phyloP scores from a whole-genome alignment of 495 filamentous ascomycete species.

The Letharia columbiana region DNA sequence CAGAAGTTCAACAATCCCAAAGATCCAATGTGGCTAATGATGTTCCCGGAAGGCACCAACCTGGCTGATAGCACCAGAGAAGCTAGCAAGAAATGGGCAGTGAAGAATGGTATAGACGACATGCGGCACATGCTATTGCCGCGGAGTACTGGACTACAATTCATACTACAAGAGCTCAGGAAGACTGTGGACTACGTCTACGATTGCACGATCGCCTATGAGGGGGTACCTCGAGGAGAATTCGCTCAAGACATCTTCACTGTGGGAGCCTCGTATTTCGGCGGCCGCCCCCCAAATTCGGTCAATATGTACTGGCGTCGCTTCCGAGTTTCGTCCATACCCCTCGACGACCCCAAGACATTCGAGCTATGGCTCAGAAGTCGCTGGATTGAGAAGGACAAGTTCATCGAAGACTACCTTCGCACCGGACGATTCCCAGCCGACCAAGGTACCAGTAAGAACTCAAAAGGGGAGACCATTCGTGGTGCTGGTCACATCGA shows the following conservation, averaged over 20 bases:
- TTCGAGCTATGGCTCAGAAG: slow-evolving; percentile 69
- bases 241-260: slow-evolving; percentile 74
- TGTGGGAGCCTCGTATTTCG: slow-evolving; percentile 60
- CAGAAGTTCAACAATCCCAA: slow-evolving; percentile 54
- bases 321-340: slow-evolving; percentile 58
- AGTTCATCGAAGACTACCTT: slow-evolving; percentile 60
- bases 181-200: slow-evolving; percentile 71
- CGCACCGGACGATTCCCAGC: slow-evolving; percentile 62
- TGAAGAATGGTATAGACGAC: slow-evolving; percentile 58
- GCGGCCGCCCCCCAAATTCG: slow-evolving; percentile 69
- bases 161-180: slow-evolving; percentile 63
- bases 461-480: slow-evolving; percentile 19
- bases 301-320: slow-evolving; percentile 82
- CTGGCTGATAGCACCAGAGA: slow-evolving; percentile 54
- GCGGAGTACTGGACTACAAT: slow-evolving; percentile 65
- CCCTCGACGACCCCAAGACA: slow-evolving; percentile 48
- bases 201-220: slow-evolving; percentile 79
- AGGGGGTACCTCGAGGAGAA: slow-evolving; percentile 61
- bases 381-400: slow-evolving; percentile 75
- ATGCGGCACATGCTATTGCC: slow-evolving; percentile 61
- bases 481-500: slow-evolving; percentile 33
- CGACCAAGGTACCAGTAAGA: slow-evolving; percentile 31
- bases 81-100: slow-evolving; percentile 58
- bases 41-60: slow-evolving; percentile 83
- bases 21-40: slow-evolving; percentile 78